These are phyloP conservation scores for Jackrogersella multiformis DNA, from an alignment of 495 filamentous ascomycete species.

Conservation along the genomic window DNA sequence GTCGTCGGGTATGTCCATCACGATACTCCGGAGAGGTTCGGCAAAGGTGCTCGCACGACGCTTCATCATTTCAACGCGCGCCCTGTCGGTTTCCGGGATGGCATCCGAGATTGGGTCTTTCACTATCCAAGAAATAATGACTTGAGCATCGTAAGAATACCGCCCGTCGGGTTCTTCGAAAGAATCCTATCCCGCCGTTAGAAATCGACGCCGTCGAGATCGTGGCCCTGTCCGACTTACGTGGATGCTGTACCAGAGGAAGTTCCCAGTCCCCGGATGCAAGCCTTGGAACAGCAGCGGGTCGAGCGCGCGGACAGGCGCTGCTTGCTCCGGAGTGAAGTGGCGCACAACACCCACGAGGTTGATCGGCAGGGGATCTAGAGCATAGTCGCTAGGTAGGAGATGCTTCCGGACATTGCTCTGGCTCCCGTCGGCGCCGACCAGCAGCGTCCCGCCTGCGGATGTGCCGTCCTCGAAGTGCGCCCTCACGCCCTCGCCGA, in stretches of 20 bases:
- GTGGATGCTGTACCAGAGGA: slow-evolving; percentile 58
- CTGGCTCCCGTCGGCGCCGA: slow-evolving; percentile 66
- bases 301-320: slow-evolving; percentile 58
- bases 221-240: slow-evolving; percentile 45
- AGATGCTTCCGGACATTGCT: slow-evolving; percentile 51
- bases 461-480: slow-evolving; percentile 63
- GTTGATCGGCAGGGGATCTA: slow-evolving; percentile 58
- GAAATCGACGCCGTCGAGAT: background rate
- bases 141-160: slow-evolving; percentile 42
- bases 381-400: slow-evolving; percentile 47
- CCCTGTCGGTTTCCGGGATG: slow-evolving; percentile 15
- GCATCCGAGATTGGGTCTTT: slow-evolving; percentile 24
- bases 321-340: slow-evolving; percentile 53
- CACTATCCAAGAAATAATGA: slow-evolving; percentile 45
- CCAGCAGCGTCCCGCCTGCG: slow-evolving; percentile 58
- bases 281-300: slow-evolving; percentile 68
- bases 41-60: slow-evolving; percentile 57
- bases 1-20: slow-evolving; percentile 59
- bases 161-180: slow-evolving; percentile 28
- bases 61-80: slow-evolving; percentile 55
- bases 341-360: slow-evolving; percentile 58
- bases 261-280: slow-evolving; percentile 64
- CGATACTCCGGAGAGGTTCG: slow-evolving; percentile 56
- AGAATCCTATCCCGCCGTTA: slow-evolving; percentile 8
- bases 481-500: slow-evolving; percentile 50